Conservation (phyloP, 345 rosid species). For the Lepidium didymum region DNA sequence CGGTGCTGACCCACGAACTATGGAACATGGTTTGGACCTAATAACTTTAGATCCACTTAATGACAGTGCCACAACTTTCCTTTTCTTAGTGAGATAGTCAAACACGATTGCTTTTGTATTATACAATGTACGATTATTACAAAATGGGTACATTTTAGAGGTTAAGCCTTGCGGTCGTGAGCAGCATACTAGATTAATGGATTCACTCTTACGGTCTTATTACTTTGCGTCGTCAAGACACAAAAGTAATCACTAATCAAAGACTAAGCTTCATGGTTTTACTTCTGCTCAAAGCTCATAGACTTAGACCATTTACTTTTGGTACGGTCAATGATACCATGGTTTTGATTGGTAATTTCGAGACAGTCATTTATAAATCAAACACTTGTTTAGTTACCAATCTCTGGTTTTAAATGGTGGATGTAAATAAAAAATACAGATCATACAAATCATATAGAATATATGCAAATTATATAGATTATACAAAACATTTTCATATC, state of each 20-base stretch:
- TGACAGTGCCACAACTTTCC: not conserved
- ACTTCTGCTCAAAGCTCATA: not conserved
- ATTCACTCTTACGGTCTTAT: not conserved
- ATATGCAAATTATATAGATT: too few relatives aligned
- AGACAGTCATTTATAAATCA: too few relatives aligned
- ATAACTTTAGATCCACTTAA: slow-evolving; percentile 18
- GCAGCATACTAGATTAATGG: not conserved
- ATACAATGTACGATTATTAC: not conserved
- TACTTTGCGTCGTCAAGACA: slow-evolving; percentile 16
- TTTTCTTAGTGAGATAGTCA: not conserved
- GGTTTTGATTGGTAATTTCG: too few relatives aligned
- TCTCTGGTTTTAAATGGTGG: too few relatives aligned
- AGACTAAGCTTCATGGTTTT: not conserved
- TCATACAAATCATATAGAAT: too few relatives aligned
- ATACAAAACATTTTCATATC: too few relatives aligned
- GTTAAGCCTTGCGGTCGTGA: not conserved
- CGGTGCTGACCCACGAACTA: slow-evolving; percentile 11
- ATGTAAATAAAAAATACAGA: too few relatives aligned
- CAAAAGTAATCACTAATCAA: slow-evolving; percentile 1
- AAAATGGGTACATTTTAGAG: not conserved
- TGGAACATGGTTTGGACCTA: slow-evolving; percentile 6
- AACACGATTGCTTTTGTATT: not conserved
- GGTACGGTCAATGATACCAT: not conserved
- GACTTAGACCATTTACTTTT: not conserved
- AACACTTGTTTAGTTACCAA: too few relatives aligned